Conservation (phyloP, 495 filamentous ascomycete species). For the Cairneyella variabilis region DNA sequence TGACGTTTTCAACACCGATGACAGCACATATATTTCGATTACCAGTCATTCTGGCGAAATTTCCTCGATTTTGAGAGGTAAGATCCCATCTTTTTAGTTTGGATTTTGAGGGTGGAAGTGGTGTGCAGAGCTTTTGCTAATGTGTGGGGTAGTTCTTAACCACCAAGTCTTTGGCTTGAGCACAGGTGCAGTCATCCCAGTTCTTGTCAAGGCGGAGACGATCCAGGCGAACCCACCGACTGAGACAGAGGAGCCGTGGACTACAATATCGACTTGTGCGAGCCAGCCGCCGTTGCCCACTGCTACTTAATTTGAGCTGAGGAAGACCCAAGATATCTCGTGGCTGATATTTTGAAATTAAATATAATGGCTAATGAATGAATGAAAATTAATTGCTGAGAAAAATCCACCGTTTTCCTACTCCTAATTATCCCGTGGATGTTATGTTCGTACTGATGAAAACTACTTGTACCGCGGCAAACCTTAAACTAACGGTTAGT, state of each 20-base stretch:
- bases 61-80: slow-evolving; percentile 47
- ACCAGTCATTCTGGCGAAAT: slow-evolving; percentile 70
- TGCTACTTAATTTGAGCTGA: no score
- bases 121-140: not conserved
- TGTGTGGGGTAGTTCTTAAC: slow-evolving; percentile 36
- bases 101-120: not conserved
- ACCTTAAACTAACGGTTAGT: no score
- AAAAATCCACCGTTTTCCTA: no score
- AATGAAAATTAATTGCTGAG: no score
- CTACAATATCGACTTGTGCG: slow-evolving; percentile 18
- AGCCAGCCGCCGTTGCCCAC: slow-evolving; percentile 1
- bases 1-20: slow-evolving; percentile 57
- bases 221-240: slow-evolving; percentile 1
- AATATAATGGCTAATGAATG: no score
- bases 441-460: no score
- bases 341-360: no score
- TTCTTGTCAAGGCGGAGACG: slow-evolving; percentile 53
- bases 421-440: no score
- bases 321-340: no score
- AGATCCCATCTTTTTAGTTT: not conserved
- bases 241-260: slow-evolving; percentile 12
- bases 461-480: no score
- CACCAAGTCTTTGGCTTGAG: slow-evolving; percentile 58
- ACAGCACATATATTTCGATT: slow-evolving; percentile 56
- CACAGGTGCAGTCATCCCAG: slow-evolving; percentile 68